Base-by-base conservation (phyloP, 805 yeast species). In the Cyberlindnera petersonii region DNA sequence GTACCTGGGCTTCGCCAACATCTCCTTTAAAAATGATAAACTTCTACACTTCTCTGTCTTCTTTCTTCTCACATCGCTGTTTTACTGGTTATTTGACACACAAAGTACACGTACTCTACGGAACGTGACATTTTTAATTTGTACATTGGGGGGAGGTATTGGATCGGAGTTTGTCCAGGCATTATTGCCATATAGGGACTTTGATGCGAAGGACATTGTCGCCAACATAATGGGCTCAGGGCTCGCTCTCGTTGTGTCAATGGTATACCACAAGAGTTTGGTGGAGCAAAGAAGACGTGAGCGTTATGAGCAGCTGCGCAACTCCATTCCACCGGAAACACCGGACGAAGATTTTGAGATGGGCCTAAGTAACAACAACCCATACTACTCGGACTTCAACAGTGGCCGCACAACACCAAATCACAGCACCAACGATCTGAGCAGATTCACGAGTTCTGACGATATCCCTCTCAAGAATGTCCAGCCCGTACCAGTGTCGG, bases 141-240 rank as follows among this genome's bases (percentile, higher is more conserved):
- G 82, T 50, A 64, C 77, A 0, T n/a, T 70, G 2, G 64, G 62
- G 3, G 79, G 70, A 0, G 61, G 74, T 11, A 52, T 76, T 4
- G 61, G 63, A 3, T 78, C 78, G 58, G 85, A 78, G 49, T 59
- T 69, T 33, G 39, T 68, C 1, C 85, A 78, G 47, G 66, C 66
- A 14, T 26, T 72, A 3, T 61, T 74, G 26, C 71, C 76, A 0
- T 50, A 44, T 4, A 50, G 85, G 37, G 58, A 59, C 0, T 77
- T 76, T 55, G 85, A 78, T 44, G 33, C 52, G 2, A 33, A 46
- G 33, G 85, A 78, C 50, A 77, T 77, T 15, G 33, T 57, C 1
- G 55, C 52, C 24, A 68, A 68, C 40, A 39, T 61, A 0, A 5
- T 43, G 4, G 72, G 72, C 3, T 57, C 58, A 0, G n/a, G 20